phyloP scores from a whole-genome alignment of 164 flowering plant genomes.

The Stephania cephalantha region DNA sequence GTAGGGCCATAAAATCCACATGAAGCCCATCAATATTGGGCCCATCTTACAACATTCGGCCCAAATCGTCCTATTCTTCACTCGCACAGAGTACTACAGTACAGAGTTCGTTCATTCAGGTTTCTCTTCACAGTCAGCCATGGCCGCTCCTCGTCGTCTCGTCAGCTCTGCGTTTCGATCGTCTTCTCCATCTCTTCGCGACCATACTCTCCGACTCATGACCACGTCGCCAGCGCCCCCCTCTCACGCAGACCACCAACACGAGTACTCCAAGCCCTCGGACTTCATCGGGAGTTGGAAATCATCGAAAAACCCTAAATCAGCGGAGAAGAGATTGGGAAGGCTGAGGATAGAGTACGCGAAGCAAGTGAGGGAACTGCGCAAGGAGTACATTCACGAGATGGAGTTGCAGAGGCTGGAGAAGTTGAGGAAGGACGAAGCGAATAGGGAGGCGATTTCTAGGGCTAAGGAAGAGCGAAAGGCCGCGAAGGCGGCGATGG shows the following conservation, averaged over 20 bases:
- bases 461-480: slow-evolving; percentile 55
- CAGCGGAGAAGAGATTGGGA: slow-evolving; percentile 51
- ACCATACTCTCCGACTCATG: slow-evolving; percentile 14
- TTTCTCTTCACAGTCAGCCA: not conserved
- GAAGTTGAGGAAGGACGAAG: slow-evolving; percentile 54
- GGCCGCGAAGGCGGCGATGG: slow-evolving; percentile 47
- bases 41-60: not conserved
- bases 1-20: not conserved
- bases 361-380: slow-evolving; percentile 49
- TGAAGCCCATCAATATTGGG: not conserved
- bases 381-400: slow-evolving; percentile 60
- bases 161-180: slow-evolving; percentile 6
- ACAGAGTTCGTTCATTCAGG: not conserved
- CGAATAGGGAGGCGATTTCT: slow-evolving; percentile 45
- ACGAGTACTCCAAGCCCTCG: slow-evolving; percentile 37
- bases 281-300: slow-evolving; percentile 63
- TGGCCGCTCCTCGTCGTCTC: slow-evolving; percentile 20
- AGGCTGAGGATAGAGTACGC: slow-evolving; percentile 54
- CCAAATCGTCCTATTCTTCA: not conserved
- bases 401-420: slow-evolving; percentile 60
- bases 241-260: slow-evolving; percentile 29
- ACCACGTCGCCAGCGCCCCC: slow-evolving; percentile 8
- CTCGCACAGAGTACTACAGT: not conserved
- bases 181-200: slow-evolving; percentile 5
- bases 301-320: slow-evolving; percentile 47